phyloP scores from a whole-genome alignment of 1,139 yeast genomes.

The Nakaseomyces sp. region DNA sequence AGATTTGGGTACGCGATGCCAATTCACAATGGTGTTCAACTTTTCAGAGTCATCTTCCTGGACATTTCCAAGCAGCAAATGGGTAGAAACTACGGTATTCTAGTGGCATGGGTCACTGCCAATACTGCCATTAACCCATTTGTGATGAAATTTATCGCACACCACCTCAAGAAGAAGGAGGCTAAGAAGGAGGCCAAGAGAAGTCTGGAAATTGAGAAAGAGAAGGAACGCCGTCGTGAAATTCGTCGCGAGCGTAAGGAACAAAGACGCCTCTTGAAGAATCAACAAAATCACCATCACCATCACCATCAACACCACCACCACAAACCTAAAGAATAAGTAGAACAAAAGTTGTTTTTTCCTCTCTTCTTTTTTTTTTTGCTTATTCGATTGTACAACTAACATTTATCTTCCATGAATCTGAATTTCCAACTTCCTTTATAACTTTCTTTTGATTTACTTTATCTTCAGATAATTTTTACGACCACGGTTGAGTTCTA shows the following conservation, averaged over 20 bases:
- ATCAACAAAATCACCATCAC: background rate
- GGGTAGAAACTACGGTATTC: slow-evolving; percentile 51
- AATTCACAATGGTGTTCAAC: slow-evolving; percentile 49
- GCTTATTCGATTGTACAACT: too few relatives aligned
- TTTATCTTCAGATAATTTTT: too few relatives aligned
- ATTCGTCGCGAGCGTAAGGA: slow-evolving; percentile 1
- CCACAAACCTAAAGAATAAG: background rate
- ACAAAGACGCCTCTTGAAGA: background rate
- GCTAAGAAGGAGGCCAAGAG: slow-evolving; percentile 1
- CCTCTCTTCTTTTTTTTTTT: too few relatives aligned
- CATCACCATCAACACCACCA: background rate
- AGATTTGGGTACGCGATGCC: slow-evolving; percentile 62
- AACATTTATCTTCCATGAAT: background rate
- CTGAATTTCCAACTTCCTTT: too few relatives aligned
- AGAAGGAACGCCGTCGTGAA: slow-evolving; percentile 3
- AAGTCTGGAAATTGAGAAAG: background rate
- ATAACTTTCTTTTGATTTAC: too few relatives aligned
- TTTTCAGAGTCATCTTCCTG: slow-evolving; percentile 49
- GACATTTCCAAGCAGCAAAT: slow-evolving; percentile 47
- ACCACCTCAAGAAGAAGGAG: background rate
- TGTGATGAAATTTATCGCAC: slow-evolving; percentile 34
- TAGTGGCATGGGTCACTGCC: slow-evolving; percentile 50
- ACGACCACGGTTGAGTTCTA: too few relatives aligned
- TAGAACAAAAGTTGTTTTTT: background rate
- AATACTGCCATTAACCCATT: slow-evolving; percentile 41